Conservation (phyloP, 164 flowering plant species). For the Berberis vulgaris region DNA sequence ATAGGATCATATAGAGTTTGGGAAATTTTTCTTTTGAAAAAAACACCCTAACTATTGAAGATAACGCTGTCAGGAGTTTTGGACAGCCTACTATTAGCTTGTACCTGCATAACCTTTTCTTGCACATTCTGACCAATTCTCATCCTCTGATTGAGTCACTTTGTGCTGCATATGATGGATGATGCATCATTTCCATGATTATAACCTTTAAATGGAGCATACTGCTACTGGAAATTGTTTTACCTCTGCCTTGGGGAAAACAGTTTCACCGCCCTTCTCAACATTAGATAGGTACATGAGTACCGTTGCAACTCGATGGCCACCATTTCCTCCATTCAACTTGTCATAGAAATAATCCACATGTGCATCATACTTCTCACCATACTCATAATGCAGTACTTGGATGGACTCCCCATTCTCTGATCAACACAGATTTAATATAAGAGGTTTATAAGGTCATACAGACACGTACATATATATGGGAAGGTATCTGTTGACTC, state of each 20-base stretch:
- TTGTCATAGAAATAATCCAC: conserved; percentile 82
- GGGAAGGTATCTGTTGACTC: too few relatives aligned
- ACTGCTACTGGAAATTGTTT: background rate
- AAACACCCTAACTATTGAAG: background rate
- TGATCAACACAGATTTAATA: conserved; percentile 15
- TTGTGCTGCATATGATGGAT: conserved; percentile 27
- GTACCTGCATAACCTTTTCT: conserved; percentile 72
- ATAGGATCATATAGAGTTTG: background rate
- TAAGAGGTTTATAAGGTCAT: background rate
- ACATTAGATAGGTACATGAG: conserved; percentile 94
- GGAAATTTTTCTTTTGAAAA: background rate
- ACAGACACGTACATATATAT: too few relatives aligned
- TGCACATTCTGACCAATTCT: conserved; percentile 69
- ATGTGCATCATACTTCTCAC: conserved; percentile 92
- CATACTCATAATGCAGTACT: conserved; percentile 81
- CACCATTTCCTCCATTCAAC: conserved; percentile 62
- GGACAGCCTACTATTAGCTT: background rate
- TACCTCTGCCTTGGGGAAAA: conserved; percentile 80
- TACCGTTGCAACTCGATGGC: conserved; percentile 87
- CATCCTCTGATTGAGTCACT: conserved; percentile 41
- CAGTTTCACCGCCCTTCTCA: conserved; percentile 94
- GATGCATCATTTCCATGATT: background rate
- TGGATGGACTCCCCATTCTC: conserved; percentile 95
- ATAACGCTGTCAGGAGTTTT: background rate
- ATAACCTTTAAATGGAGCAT: background rate